Base-by-base conservation (phyloP, 2,329 filamentous ascomycete species). In the Colletotrichum noveboracense region DNA sequence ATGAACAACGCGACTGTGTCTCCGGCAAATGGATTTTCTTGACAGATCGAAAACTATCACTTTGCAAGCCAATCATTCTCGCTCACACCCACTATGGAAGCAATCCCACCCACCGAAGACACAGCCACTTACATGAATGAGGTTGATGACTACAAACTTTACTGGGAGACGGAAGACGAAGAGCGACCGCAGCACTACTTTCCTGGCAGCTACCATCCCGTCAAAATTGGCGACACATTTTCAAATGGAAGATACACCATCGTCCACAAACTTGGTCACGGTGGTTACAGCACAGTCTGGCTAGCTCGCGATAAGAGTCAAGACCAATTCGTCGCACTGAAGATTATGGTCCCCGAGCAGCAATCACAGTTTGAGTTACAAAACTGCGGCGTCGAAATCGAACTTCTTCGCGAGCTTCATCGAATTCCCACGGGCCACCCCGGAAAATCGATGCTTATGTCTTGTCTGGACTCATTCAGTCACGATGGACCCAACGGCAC, bases 71-170 rank as follows among this genome's bases (percentile, higher is more conserved):
- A 34, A 34, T 34, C 32, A 34, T 13, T 12, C 32, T 12, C 10
- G 13, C 32, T 5, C 32, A 34, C 32, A 34, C 32, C 32, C 32
- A 14, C 12, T 12, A 34, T 34, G 32, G 32, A 34, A 6, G 12
- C 12, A 34, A 13, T 13, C 13, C 2, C 28, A 28, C 28, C 7
- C 2, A 8, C 7, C 8, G n/a, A 7, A 48, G n/a, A 1, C 43
- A 48, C 43, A 1, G n/a, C 3, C 10, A 48, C 43, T 1, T 21
- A 52, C n/a, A 13, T 52, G 43, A 1, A 7, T 52, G n/a, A 52
- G 1, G 10, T 52, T 0, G 43, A 52, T 0, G 43, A 52, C 43
- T 52, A 52, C 43, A 52, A 0, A 0, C 7, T 21, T 0, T 0
- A 52, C n/a, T 52, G 43, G 43, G 43, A 52, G 12, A 21, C 43